Evolutionary conservation across 805 yeast species (phyloP).

Genomic region (Nakazawaea molendinolei): DNA sequence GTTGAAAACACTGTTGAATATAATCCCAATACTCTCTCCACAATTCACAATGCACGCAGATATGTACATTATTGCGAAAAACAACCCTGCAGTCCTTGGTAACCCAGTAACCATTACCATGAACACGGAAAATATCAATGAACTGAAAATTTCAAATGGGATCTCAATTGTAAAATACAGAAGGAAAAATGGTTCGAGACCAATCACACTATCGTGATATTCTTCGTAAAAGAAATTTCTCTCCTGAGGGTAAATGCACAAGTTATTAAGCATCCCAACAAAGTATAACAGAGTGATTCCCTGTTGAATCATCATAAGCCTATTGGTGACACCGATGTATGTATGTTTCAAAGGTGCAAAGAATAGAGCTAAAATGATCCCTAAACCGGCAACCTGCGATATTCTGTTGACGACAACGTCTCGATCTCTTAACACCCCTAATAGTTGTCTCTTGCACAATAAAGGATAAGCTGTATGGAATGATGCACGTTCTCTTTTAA

Average conservation of each 20-base stretch:
- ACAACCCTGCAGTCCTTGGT: constrained; percentile 61
- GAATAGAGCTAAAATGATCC: constrained; percentile 53
- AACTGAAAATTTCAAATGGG: constrained; percentile 60
- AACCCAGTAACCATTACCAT: constrained; percentile 68
- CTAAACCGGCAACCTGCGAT: constrained; percentile 50
- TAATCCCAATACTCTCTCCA: constrained; percentile 82
- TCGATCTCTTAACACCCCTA: constrained; percentile 32
- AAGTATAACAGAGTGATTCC: constrained; percentile 67
- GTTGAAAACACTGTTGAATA: constrained; percentile 64
- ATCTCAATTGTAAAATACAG: constrained; percentile 56
- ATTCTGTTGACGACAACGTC: constrained; percentile 54
- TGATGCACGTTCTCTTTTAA: constrained; percentile 16
- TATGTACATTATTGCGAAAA: constrained; percentile 55
- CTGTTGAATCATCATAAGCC: constrained; percentile 71
- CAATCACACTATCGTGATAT: constrained; percentile 65
- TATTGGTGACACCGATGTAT: constrained; percentile 43
- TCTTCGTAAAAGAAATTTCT: constrained; percentile 75
- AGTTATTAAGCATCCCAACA: constrained; percentile 73
- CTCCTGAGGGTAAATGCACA: constrained; percentile 70
- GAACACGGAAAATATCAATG: constrained; percentile 52
- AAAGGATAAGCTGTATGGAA: constrained; percentile 23
- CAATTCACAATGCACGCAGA: constrained; percentile 52
- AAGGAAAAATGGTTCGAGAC: constrained; percentile 53
- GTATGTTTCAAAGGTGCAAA: constrained; percentile 45
- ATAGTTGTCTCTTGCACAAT: constrained; percentile 24